Evolutionary conservation across 2,329 filamentous ascomycete genomes (phyloP), one percentile per base, ranked within the genome.

Genomic region (Teratosphaeria destructans): DNA sequence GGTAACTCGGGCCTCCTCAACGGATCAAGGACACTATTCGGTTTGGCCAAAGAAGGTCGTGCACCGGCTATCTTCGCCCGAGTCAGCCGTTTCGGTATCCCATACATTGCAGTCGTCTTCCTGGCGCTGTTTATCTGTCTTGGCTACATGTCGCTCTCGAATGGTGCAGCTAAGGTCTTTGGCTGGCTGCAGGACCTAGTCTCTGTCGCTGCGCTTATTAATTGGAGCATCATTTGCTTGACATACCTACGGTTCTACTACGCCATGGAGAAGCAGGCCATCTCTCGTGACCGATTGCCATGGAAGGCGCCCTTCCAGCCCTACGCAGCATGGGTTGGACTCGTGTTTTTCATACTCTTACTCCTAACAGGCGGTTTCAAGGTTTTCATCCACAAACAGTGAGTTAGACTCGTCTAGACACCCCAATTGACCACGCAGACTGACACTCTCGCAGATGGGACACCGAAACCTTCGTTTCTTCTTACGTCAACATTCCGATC

Each of bases 11-110:
- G 79, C 68, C 70, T 81, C n/a, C 81, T 81, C 67, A 74, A 78
- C 12, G 77, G 77, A 3, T 78, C 76, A 1, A 78, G 81, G 35
- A 78, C 77, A 5, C 71, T 83, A 5, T 80, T 81, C 66, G 76
- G 78, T 0, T 72, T 82, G 26, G 79, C 86, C 0, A 77, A 84
- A 11, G 84, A 82, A 59, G 82, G 83, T 29, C 85, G 87, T 55
- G 86, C 87, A 0, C 87, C 87, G 10, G 57, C 58, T 12, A 39
- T 65, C 61, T 79, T 83, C 57, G 23, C 23, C 19, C 26, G 57
- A 5, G 52, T 61, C n/a, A 60, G 49, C 29, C 59, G 62, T 4
- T 57, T 57, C 10, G 61, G 64, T 3, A 59, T 66, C 3, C 64
- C 66, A 4, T 66, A 57, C 43, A 56, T 65, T 10, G 58, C 64